These are phyloP conservation scores for Ophiostoma piceae DNA, from an alignment of 2,329 filamentous ascomycete genomes.

Conservation along the genomic window DNA sequence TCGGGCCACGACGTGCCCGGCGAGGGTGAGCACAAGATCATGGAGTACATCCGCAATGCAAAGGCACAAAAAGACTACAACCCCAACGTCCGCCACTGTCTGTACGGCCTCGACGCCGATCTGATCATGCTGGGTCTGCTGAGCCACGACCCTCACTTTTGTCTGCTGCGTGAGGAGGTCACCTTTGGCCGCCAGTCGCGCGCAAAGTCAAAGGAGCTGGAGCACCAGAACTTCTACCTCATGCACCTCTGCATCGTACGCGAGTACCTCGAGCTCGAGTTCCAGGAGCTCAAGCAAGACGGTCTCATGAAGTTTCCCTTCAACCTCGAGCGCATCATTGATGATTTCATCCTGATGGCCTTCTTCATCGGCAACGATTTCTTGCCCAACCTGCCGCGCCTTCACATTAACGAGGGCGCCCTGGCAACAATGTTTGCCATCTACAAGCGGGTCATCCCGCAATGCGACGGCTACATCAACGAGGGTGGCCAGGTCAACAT, in stretches of 20 bases:
- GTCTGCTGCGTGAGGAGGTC: slow-evolving; percentile 91
- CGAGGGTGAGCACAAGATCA: slow-evolving; percentile 99
- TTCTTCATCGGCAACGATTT: slow-evolving; percentile 99
- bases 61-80: slow-evolving; percentile 94
- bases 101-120: slow-evolving; percentile 96
- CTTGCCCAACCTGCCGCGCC: slow-evolving; percentile 86
- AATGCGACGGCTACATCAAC: slow-evolving; percentile 91
- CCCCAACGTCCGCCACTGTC: slow-evolving; percentile 87
- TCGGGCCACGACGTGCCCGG: slow-evolving; percentile 97
- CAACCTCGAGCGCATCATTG: slow-evolving; percentile 92
- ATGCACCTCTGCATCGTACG: slow-evolving; percentile 96
- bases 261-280: slow-evolving; percentile 94
- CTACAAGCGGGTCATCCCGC: slow-evolving; percentile 85
- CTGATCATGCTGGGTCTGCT: slow-evolving; percentile 97
- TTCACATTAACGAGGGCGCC: slow-evolving; percentile 98
- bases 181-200: slow-evolving; percentile 88
- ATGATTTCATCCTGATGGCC: slow-evolving; percentile 98
- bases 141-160: slow-evolving; percentile 98
- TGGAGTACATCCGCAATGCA: slow-evolving; percentile 98
- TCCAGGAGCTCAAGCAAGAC: slow-evolving; percentile 79
- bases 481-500: slow-evolving; percentile 90
- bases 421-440: slow-evolving; percentile 95
- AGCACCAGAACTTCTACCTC: slow-evolving; percentile 98
- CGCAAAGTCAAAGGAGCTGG: slow-evolving; percentile 88
- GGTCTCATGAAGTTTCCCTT: slow-evolving; percentile 71